A percentile compares a stretch with the other conserved stretches of the same genome.
These are phyloP conservation scores for Exutisphaerella laricina DNA, from an alignment of 2,329 filamentous ascomycete genomes.

Conservation along the genomic window DNA sequence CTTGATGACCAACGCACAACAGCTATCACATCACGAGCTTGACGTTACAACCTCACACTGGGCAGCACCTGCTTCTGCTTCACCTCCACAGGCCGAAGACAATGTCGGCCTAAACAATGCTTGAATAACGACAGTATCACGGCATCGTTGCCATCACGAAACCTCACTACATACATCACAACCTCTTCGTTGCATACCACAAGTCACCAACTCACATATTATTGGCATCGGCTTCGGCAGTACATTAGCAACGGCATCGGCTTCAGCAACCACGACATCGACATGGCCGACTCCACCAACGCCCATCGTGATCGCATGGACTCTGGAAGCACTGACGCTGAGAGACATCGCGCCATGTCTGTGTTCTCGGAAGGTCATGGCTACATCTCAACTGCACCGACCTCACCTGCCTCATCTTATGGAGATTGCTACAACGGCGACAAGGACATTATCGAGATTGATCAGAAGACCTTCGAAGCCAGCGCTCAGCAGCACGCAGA, in stretches of 20 bases:
- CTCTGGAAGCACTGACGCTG: neutral
- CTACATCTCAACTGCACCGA: neutral
- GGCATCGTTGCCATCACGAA: neutral
- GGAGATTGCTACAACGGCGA: neutral
- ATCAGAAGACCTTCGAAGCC: conserved; percentile 3
- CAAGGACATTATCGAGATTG: neutral
- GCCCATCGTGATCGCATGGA: neutral
- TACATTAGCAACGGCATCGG: neutral
- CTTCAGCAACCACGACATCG: neutral
- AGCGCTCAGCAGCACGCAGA: neutral
- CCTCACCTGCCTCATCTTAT: neutral
- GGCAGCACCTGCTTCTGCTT: neutral
- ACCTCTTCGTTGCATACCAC: neutral
- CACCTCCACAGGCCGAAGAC: neutral
- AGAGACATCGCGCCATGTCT: neutral
- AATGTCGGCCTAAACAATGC: neutral
- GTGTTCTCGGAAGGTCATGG: conserved; percentile 2
- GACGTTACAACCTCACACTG: neutral
- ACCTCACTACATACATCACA: neutral
- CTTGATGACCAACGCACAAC: too few species aligned
- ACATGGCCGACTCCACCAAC: neutral
- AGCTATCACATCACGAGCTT: neutral
- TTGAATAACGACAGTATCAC: neutral
- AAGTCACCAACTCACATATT: neutral
- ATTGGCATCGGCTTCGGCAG: too few species aligned